phyloP scores from a whole-genome alignment of 108 stramenopile genomes.

The Pseudonitzschia delicatissima region DNA sequence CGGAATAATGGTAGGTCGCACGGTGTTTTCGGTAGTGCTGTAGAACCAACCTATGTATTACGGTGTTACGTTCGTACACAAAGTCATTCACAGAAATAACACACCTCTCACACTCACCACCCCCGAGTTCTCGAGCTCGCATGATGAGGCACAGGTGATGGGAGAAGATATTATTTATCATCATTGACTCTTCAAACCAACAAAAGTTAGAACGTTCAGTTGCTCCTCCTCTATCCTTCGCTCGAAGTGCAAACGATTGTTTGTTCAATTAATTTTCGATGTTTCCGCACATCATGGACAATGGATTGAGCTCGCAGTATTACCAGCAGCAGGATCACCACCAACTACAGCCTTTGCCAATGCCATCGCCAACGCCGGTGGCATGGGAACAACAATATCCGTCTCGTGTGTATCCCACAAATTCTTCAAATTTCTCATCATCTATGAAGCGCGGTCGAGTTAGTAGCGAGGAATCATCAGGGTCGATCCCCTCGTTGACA shows the following conservation, averaged over 20 bases:
- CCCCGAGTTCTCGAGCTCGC: no score
- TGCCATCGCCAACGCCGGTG: not conserved
- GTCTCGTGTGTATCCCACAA: not conserved
- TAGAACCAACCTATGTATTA: no score
- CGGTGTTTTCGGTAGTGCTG: no score
- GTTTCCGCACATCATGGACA: not conserved
- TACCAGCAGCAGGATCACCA: constrained; percentile 2
- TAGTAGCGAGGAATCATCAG: constrained; percentile 6
- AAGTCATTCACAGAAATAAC: no score
- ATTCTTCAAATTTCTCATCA: not conserved
- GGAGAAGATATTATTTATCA: no score
- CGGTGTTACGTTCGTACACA: no score
- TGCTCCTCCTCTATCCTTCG: no score
- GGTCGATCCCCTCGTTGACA: not conserved
- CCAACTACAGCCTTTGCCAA: not conserved
- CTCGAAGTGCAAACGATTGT: not conserved
- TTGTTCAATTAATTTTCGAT: not conserved
- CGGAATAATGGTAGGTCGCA: no score
- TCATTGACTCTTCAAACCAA: no score
- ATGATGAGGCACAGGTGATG: no score
- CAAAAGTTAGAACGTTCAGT: no score
- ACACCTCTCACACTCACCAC: no score
- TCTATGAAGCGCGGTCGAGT: constrained; percentile 2
- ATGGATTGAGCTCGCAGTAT: not conserved
- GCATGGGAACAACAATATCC: not conserved